These are phyloP conservation scores for Fusarium secorum DNA, from an alignment of 2,329 filamentous ascomycete genomes.

Conservation along the genomic window DNA sequence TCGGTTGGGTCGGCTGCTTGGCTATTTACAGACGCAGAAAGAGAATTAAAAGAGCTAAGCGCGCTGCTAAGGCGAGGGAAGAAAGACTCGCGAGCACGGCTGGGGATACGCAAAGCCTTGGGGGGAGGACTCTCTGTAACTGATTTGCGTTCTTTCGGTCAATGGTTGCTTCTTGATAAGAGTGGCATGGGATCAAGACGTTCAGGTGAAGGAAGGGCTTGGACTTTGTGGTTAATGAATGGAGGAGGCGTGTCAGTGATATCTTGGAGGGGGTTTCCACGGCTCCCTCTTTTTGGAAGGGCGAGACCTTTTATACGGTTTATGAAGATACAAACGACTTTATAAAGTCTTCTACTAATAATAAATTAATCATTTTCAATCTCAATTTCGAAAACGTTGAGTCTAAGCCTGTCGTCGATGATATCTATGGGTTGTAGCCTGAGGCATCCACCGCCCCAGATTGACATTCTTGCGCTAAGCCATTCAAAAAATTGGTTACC, in stretches of 20 bases:
- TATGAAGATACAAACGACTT: background rate
- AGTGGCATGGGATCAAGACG: too few species aligned
- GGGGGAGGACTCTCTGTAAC: background rate
- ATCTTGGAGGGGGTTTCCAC: background rate
- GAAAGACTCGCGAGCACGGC: background rate
- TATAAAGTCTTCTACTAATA: too few species aligned
- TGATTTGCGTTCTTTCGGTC: too few species aligned
- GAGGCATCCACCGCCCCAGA: slow-evolving; percentile 31
- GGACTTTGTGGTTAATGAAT: background rate
- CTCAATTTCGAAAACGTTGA: too few species aligned
- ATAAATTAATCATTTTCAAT: background rate
- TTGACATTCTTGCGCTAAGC: slow-evolving; percentile 21
- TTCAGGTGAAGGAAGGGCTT: background rate
- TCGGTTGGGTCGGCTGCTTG: background rate
- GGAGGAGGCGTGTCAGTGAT: background rate
- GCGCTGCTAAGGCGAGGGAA: background rate
- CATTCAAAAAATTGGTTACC: slow-evolving; percentile 40
- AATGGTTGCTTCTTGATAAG: fast-evolving
- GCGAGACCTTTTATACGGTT: fast-evolving
- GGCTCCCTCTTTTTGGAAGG: background rate
- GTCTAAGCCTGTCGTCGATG: background rate
- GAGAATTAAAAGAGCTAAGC: background rate
- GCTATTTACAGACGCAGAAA: background rate
- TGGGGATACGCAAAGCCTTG: background rate
- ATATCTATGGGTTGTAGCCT: slow-evolving; percentile 3